Evolutionary conservation across 192 early-diverging fungal genomes (phyloP).

Genomic region (Podila epicladia): DNA sequence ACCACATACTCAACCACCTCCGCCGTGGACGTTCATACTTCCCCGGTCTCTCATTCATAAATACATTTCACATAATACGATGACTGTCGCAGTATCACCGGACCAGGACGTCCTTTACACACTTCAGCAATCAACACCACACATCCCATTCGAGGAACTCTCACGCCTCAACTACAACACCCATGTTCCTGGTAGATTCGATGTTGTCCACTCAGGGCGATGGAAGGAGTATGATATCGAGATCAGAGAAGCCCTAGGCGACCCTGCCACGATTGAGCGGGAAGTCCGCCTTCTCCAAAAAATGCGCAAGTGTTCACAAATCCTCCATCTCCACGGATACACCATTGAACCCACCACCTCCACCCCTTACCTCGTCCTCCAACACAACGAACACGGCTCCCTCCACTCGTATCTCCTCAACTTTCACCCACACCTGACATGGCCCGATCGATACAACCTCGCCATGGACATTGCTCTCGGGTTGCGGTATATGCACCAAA

Average conservation of each 20-base stretch:
- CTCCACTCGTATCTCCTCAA: constrained; percentile 40
- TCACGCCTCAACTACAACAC: constrained; percentile 19
- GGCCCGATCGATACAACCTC: constrained; percentile 51
- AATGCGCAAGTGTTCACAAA: constrained; percentile 29
- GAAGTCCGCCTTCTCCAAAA: constrained; percentile 23
- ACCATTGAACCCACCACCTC: constrained; percentile 30
- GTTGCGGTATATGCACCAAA: constrained; percentile 34
- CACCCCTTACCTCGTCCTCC: constrained; percentile 19
- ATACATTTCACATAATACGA: constrained; percentile 6
- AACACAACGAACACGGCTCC: constrained; percentile 45
- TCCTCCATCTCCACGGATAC: constrained; percentile 31
- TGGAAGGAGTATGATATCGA: constrained; percentile 43
- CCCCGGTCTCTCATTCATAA: neutral
- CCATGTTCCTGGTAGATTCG: constrained; percentile 27
- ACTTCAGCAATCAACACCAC: constrained; percentile 16
- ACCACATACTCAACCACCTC: neutral
- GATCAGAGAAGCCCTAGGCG: constrained; percentile 21
- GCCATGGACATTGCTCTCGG: constrained; percentile 49
- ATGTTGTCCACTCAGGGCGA: constrained; percentile 26
- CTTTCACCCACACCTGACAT: constrained; percentile 46
- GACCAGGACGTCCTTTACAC: constrained; percentile 13
- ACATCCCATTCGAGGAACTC: constrained; percentile 43
- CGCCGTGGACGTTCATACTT: neutral
- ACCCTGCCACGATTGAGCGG: constrained; percentile 21
- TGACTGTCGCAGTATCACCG: constrained; percentile 34